A percentile compares a stretch with the other conserved stretches of the same genome.
Evolutionary conservation across 2,329 filamentous ascomycete genomes (phyloP).

Genomic region (Corynespora cassiicola): DNA sequence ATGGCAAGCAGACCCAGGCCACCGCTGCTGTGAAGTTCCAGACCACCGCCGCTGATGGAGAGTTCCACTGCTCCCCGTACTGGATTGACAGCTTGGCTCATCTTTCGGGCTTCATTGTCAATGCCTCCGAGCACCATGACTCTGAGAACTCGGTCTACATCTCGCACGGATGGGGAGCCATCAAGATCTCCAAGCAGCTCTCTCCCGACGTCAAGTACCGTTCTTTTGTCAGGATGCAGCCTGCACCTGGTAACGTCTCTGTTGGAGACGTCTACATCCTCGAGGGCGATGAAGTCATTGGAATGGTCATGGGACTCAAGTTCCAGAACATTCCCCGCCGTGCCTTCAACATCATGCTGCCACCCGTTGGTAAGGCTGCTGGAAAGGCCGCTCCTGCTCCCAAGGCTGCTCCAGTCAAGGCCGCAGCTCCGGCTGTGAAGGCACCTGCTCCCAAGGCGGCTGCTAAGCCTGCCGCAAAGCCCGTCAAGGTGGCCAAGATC

Average conservation of each 20-base stretch:
- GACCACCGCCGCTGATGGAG: conserved; percentile 59
- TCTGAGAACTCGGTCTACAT: conserved; percentile 67
- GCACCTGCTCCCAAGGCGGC: conserved; percentile 45
- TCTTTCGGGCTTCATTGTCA: conserved; percentile 66
- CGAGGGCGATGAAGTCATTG: conserved; percentile 64
- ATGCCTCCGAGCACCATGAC: conserved; percentile 64
- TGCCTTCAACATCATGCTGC: conserved; percentile 70
- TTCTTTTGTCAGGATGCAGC: conserved; percentile 69
- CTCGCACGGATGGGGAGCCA: conserved; percentile 67
- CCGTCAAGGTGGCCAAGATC: conserved; percentile 46
- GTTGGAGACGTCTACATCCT: conserved; percentile 68
- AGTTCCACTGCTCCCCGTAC: conserved; percentile 65
- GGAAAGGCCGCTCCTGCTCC: conserved; percentile 36
- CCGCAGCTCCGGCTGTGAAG: conserved; percentile 44
- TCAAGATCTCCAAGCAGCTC: conserved; percentile 62
- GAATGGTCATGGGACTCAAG: conserved; percentile 66
- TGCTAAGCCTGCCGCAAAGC: conserved; percentile 59
- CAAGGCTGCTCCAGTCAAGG: conserved; percentile 42
- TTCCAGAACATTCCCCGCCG: conserved; percentile 72
- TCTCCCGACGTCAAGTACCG: conserved; percentile 61
- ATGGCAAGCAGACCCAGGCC: conserved; percentile 62
- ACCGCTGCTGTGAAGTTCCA: conserved; percentile 62
- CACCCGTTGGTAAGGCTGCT: conserved; percentile 59
- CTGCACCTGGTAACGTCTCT: conserved; percentile 60
- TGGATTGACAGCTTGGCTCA: conserved; percentile 66